A percentile compares a stretch with the other conserved stretches of the same genome.
Evolutionary conservation across 768 basidiomycete genomes (phyloP).

Genomic region (Calocera cornea): DNA sequence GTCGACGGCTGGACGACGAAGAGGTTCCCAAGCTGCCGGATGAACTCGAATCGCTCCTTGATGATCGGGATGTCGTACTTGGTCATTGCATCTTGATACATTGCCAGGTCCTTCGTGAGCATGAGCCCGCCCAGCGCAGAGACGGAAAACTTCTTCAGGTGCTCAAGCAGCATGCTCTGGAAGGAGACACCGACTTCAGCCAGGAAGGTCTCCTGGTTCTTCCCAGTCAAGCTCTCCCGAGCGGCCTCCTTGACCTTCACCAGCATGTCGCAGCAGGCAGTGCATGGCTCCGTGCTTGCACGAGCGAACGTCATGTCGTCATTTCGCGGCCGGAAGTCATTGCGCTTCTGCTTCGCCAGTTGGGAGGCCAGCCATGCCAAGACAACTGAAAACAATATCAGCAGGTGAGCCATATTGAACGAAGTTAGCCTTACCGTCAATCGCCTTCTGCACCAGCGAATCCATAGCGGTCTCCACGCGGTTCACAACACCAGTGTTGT

Average conservation of each 20-base stretch:
- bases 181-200: slow-evolving; percentile 90
- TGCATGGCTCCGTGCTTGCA: slow-evolving; percentile 88
- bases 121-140: slow-evolving; percentile 93
- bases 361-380: slow-evolving; percentile 60
- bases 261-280: slow-evolving; percentile 69
- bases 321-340: slow-evolving; percentile 92
- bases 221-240: slow-evolving; percentile 68
- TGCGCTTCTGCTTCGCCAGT: slow-evolving; percentile 84
- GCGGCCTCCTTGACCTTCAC: slow-evolving; percentile 69
- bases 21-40: slow-evolving; percentile 90
- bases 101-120: slow-evolving; percentile 97
- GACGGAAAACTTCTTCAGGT: slow-evolving; percentile 90
- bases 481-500: slow-evolving; percentile 77
- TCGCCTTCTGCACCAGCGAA: slow-evolving; percentile 58
- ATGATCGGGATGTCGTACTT: slow-evolving; percentile 74
- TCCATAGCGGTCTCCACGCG: slow-evolving; percentile 77
- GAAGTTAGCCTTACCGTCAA: slow-evolving; percentile 51
- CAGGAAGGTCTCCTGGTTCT: slow-evolving; percentile 83
- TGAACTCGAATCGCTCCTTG: slow-evolving; percentile 92
- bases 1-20: slow-evolving; percentile 95
- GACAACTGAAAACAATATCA: slow-evolving; percentile 35
- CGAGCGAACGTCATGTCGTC: slow-evolving; percentile 91
- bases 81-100: slow-evolving; percentile 81
- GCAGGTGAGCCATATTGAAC: background rate
- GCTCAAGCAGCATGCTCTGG: slow-evolving; percentile 88